phyloP scores from a whole-genome alignment of 1,284 basidiomycete genomes.

The Heliocybe sulcata region DNA sequence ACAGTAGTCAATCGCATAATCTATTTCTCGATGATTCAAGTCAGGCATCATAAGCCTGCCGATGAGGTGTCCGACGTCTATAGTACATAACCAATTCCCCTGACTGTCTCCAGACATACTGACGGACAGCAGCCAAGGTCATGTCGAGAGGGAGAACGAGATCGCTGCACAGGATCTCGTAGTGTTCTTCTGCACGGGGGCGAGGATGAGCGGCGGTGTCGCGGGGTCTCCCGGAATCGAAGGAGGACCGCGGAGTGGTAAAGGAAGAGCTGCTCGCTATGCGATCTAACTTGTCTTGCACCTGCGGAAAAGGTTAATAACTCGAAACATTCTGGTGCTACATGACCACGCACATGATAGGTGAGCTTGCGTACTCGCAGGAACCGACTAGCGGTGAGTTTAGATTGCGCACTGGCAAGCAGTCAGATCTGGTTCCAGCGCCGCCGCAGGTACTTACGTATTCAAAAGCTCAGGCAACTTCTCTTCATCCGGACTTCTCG shows the following conservation, averaged over 20 bases:
- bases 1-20: not conserved
- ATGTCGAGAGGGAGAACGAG: constrained; percentile 74
- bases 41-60: not conserved
- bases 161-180: constrained; percentile 88
- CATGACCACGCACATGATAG: constrained; percentile 57
- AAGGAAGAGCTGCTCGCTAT: constrained; percentile 22
- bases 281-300: constrained; percentile 82
- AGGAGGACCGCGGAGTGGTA: constrained; percentile 37
- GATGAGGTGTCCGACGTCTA: constrained; percentile 29
- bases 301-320: no score
- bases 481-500: constrained; percentile 44
- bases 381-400: constrained; percentile 83
- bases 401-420: constrained; percentile 57
- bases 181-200: constrained; percentile 59
- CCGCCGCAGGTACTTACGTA: constrained; percentile 40
- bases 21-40: not conserved
- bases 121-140: constrained; percentile 84
- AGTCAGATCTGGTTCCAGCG: constrained; percentile 5
- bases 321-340: no score
- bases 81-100: constrained; percentile 82
- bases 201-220: constrained; percentile 13
- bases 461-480: constrained; percentile 71
- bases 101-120: constrained; percentile 81
- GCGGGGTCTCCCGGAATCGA: constrained; percentile 25
- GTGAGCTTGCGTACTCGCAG: constrained; percentile 82